A percentile compares a stretch with the other conserved stretches of the same genome.
These are phyloP conservation scores for Nothophaeocryptopus gaeumannii DNA, from an alignment of 2,329 filamentous ascomycete species.

Conservation along the genomic window DNA sequence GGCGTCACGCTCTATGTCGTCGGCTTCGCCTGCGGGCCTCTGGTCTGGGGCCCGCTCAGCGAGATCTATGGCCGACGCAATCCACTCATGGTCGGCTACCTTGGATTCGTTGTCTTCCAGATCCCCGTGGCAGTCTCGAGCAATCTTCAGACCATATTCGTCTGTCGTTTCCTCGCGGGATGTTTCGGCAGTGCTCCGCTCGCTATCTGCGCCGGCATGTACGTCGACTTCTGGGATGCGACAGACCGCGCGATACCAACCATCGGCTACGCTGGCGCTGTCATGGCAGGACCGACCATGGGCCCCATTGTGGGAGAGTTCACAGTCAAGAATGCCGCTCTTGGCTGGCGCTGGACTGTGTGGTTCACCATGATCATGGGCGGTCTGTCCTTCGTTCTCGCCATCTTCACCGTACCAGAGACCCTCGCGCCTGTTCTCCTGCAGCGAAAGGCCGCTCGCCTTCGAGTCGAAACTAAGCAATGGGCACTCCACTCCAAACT, in stretches of 20 bases:
- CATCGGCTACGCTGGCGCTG: conserved; percentile 3
- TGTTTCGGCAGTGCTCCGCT: conserved; percentile 49
- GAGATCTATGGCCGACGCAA: conserved; percentile 54
- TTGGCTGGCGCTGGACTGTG: conserved; percentile 44
- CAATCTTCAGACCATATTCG: conserved; percentile 53
- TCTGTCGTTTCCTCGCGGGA: conserved; percentile 54
- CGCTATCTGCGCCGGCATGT: conserved; percentile 48
- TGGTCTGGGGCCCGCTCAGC: conserved; percentile 40
- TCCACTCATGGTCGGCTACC: conserved; percentile 50
- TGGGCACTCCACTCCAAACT: conserved; percentile 19
- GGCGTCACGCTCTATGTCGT: conserved; percentile 46
- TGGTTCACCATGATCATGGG: conserved; percentile 43
- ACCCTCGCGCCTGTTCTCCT: conserved; percentile 56
- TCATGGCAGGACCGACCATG: conserved; percentile 7
- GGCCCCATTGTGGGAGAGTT: conserved; percentile 40
- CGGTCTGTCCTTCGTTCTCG: conserved; percentile 35
- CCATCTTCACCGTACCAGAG: conserved; percentile 49
- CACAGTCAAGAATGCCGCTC: conserved; percentile 35
- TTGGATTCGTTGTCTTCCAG: conserved; percentile 53
- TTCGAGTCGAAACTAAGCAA: conserved; percentile 31
- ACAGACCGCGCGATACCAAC: conserved; percentile 7
- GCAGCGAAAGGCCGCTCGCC: conserved; percentile 21
- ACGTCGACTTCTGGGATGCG: conserved; percentile 43
- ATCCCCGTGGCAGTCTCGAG: conserved; percentile 53
- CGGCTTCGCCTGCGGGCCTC: conserved; percentile 3